phyloP scores from a whole-genome alignment of 441 rosid genomes.

The Metrosideros polymorpha region DNA sequence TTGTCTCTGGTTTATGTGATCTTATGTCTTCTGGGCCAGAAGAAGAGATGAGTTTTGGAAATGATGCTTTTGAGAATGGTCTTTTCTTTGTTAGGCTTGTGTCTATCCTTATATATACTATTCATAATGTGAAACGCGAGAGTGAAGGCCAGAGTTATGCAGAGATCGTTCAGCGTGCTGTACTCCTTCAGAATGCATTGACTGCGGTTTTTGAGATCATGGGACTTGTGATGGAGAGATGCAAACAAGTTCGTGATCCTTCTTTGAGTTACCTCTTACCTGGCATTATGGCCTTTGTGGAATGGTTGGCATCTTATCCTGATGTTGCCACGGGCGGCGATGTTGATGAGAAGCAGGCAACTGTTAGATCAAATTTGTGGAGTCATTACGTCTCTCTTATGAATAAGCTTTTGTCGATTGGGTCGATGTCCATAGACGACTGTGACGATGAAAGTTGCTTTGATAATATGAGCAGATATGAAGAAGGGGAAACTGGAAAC shows the following conservation, averaged over 20 bases:
- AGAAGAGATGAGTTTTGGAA: slow-evolving; percentile 5
- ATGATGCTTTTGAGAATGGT: slow-evolving; percentile 5
- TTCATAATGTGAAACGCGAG: slow-evolving; percentile 6
- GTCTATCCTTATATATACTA: slow-evolving; percentile 7
- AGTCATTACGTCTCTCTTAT: not conserved
- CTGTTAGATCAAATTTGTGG: slow-evolving; percentile 5
- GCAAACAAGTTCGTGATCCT: slow-evolving; percentile 1
- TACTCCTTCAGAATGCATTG: slow-evolving; percentile 7
- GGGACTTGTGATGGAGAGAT: slow-evolving; percentile 4
- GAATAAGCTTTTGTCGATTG: not conserved
- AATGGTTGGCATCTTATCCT: slow-evolving; percentile 11
- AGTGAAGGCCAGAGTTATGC: slow-evolving; percentile 7
- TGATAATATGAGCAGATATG: slow-evolving; percentile 5
- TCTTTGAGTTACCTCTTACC: slow-evolving; percentile 3
- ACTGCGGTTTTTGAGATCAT: slow-evolving; percentile 5
- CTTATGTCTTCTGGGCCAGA: slow-evolving; percentile 2
- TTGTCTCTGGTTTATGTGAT: not conserved
- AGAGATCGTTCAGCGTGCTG: slow-evolving; percentile 9
- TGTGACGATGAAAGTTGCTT: slow-evolving; percentile 3
- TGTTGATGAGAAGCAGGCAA: slow-evolving; percentile 1
- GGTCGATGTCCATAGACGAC: not conserved
- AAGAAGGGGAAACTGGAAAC: slow-evolving; percentile 8
- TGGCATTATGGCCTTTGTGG: slow-evolving; percentile 8
- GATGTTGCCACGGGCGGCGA: slow-evolving; percentile 2
- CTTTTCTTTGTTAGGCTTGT: slow-evolving; percentile 4